A percentile compares a stretch with the other conserved stretches of the same genome.
phyloP scores from a whole-genome alignment of 768 basidiomycete species.

The Panaeolus cyanescens region DNA sequence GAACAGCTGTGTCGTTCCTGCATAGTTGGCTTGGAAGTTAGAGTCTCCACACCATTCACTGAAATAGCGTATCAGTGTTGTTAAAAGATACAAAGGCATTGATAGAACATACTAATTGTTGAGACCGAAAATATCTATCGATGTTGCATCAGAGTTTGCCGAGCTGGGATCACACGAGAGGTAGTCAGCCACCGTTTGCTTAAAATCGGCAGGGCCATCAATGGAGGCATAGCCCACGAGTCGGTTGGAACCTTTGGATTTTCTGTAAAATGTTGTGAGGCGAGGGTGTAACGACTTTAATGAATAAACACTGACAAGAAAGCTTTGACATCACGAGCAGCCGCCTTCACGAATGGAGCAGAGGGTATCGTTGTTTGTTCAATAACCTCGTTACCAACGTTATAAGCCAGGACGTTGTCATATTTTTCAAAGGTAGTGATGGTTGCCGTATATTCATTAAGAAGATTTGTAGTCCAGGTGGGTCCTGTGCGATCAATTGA shows the following conservation, averaged over 20 bases:
- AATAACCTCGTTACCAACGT: conserved; percentile 86
- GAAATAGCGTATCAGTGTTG: conserved; percentile 8
- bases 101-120: conserved; percentile 72
- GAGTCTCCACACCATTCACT: conserved; percentile 85
- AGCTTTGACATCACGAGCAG: conserved; percentile 83
- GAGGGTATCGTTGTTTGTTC: conserved; percentile 55
- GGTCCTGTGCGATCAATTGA: conserved; percentile 75
- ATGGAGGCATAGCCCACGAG: conserved; percentile 87
- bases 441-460: conserved; percentile 75
- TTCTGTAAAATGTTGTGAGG: conserved; percentile 33
- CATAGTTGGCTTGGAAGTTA: conserved; percentile 43
- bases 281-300: neutral
- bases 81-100: neutral
- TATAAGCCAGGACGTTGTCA: conserved; percentile 86
- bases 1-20: conserved; percentile 53
- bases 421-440: conserved; percentile 81
- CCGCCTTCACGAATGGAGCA: conserved; percentile 84
- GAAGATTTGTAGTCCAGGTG: conserved; percentile 79
- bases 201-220: conserved; percentile 65
- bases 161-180: conserved; percentile 71
- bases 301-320: conserved; percentile 59
- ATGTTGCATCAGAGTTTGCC: conserved; percentile 52
- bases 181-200: conserved; percentile 71
- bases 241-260: conserved; percentile 59
- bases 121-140: conserved; percentile 85